Evolutionary conservation across 768 basidiomycete species (phyloP), one percentile per base, ranked within the genome.

Genomic region (Clitopilus passeckerianus): DNA sequence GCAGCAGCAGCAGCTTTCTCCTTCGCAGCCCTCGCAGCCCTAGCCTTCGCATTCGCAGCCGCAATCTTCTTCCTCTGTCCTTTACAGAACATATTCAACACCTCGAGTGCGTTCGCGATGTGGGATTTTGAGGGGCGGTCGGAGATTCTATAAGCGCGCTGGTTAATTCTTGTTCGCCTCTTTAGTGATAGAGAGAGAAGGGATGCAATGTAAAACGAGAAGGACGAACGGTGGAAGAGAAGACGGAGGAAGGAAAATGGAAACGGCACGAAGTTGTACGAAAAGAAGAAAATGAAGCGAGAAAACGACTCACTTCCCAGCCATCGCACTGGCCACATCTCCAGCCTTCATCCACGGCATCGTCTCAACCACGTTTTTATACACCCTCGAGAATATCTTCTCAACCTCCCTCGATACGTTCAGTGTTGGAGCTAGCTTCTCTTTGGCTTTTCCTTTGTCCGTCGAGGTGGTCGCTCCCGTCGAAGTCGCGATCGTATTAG

Each of bases 261-360:
- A n/a, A n/a, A n/a, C n/a, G n/a, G n/a, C n/a, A n/a, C n/a, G 27
- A 30, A 4, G 44, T 5, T 15, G 10, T 15, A 4, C 57, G 41
- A 7, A 41, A 15, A 22, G 63, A 24, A 53, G 54, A 54, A 37
- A 57, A 44, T n/a, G 63, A 57, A 15, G 66, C 44, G 15, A 58
- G 59, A 37, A 52, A 15, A 27, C 56, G 14, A 70, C 78, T 23
- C 55, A 86, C 87, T 81, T 76, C 41, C 61, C 63, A 0, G 77
- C 67, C 83, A 90, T 85, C 65, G 84, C 85, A 15, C 79, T 78
- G 0, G 82, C 77, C 10, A 85, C 67, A 60, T 89, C 87, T 1
- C 59, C 55, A 6, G 70, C 79, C 9, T 73, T 70, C 53, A 89
- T 63, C 64, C 78, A 88, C 0, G 86, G 85, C 86, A 90, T 86